Evolutionary conservation across 2,329 filamentous ascomycete species (phyloP).

Genomic region (Cordyceps cicadae): DNA sequence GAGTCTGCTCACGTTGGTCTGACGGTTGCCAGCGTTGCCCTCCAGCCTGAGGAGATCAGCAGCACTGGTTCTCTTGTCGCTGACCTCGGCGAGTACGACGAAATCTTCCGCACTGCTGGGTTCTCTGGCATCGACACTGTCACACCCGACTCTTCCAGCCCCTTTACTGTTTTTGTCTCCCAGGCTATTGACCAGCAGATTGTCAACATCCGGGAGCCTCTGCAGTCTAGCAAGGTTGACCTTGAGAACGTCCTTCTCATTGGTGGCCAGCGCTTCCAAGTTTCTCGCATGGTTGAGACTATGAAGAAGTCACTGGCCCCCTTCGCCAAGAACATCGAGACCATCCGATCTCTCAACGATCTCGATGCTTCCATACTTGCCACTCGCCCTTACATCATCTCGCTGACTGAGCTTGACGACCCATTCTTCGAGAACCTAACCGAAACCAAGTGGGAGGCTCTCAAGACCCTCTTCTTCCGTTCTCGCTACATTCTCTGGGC

Average conservation of each 20-base stretch:
- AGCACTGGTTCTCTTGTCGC: slow-evolving; percentile 9
- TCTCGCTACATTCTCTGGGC: slow-evolving; percentile 12
- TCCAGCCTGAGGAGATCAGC: slow-evolving; percentile 4
- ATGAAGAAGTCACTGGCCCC: slow-evolving; percentile 7
- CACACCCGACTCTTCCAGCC: slow-evolving; percentile 8
- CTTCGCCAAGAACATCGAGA: slow-evolving; percentile 1
- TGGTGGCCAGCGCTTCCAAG: slow-evolving; percentile 11
- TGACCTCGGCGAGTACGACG: slow-evolving; percentile 9
- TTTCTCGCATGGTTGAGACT: background rate
- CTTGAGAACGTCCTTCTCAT: slow-evolving; percentile 12
- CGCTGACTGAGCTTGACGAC: slow-evolving; percentile 11
- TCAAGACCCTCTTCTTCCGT: slow-evolving; percentile 10
- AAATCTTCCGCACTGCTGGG: slow-evolving; percentile 9
- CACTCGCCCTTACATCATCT: slow-evolving; percentile 8
- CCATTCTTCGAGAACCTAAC: slow-evolving; percentile 9
- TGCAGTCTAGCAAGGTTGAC: slow-evolving; percentile 6
- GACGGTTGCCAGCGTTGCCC: slow-evolving; percentile 6
- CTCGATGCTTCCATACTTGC: slow-evolving; percentile 8
- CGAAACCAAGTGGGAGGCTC: slow-evolving; percentile 10
- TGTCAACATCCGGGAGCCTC: slow-evolving; percentile 9
- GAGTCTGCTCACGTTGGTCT: slow-evolving; percentile 5
- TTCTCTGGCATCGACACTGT: slow-evolving; percentile 14
- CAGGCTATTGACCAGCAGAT: slow-evolving; percentile 13
- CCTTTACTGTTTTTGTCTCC: slow-evolving; percentile 11
- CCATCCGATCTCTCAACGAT: slow-evolving; percentile 6